Evolutionary conservation across 164 flowering plant species (phyloP).

Genomic region (Aristolochia contorta): DNA sequence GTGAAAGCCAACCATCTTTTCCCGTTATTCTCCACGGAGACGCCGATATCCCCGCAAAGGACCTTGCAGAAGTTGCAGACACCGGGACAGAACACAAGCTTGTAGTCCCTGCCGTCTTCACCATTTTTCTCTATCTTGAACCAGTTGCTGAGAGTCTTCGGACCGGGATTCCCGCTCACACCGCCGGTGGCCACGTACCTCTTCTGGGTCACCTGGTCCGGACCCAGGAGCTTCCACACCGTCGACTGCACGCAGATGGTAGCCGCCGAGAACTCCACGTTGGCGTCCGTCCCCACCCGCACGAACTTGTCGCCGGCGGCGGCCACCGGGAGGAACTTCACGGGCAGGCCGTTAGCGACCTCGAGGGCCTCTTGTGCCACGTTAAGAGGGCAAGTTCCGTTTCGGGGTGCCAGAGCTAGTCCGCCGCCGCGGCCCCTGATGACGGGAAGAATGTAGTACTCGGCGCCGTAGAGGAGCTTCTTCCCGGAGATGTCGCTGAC

Average conservation of each 20-base stretch:
- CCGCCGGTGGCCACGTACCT: conserved; percentile 18
- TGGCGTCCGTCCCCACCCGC: conserved; percentile 15
- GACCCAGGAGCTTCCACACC: conserved; percentile 15
- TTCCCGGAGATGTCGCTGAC: conserved; percentile 18
- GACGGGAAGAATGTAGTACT: conserved; percentile 21
- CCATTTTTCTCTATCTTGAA: conserved; percentile 11
- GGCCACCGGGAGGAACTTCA: conserved; percentile 15
- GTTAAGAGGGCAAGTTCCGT: conserved; percentile 16
- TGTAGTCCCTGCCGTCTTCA: conserved; percentile 10
- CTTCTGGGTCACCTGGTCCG: conserved; percentile 9
- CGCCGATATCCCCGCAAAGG: conserved; percentile 31
- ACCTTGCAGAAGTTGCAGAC: conserved; percentile 26
- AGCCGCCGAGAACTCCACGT: conserved; percentile 15
- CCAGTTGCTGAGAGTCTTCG: conserved; percentile 17
- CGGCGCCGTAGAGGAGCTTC: conserved; percentile 8
- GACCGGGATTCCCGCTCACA: conserved; percentile 23
- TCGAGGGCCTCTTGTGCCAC: conserved; percentile 12
- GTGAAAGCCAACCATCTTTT: conserved; percentile 28
- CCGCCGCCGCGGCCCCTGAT: conserved; percentile 19
- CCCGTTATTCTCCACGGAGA: conserved; percentile 19
- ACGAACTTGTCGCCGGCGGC: conserved; percentile 3
- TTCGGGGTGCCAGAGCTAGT: conserved; percentile 7
- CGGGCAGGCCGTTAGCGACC: conserved; percentile 7
- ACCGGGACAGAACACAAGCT: conserved; percentile 29
- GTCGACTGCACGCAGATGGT: conserved; percentile 18